Evolutionary conservation across 371 early-diverging fungal genomes (phyloP), one percentile per base, ranked within the genome.

Genomic region (Lichtheimia hyalospora): DNA sequence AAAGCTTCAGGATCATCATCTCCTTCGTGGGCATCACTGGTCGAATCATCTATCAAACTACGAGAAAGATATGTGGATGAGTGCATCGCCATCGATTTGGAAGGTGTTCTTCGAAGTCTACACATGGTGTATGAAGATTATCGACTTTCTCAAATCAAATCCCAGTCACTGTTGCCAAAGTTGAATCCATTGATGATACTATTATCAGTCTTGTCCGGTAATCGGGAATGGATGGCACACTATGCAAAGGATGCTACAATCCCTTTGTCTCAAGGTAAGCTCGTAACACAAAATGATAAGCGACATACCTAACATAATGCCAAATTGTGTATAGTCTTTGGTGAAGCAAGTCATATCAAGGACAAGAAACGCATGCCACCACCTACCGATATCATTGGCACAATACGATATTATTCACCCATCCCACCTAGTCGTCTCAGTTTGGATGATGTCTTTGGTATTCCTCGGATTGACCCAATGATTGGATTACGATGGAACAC

Each of bases 91-190:
- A 62, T 68, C 5, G 57, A 73, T 15, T 40, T 74, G 14, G 65
- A 73, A 20, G 6, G 59, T 2, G 74, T 77, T 27, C 59, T 87
- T 18, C 67, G 70, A 6, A 72, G 74, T 18, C 57, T 91, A 2
- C 91, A 91, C 64, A 65, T 90, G 0, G 69, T 87, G 8, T 84
- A 82, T 57, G 87, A 90, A 59, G 87, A 91, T 49, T 70, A 86
- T 24, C 83, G 81, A 13, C 60, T 88, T 25, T 71, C 81, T 28
- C 62, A 72, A 16, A 56, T 75, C 4, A 73, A 58, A n/a, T 25
- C 68, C 18, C 54, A 55, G 5, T 48, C 62, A 6, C 70, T 71
- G 13, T 23, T 63, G 15, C 58, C 58, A 7, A 43, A 67, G n/a
- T 55, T 85, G 40, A 77, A 70, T 1, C 70, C 67, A 8, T 61